A percentile compares a stretch with the other conserved stretches of the same genome.
Evolutionary conservation across 2,329 filamentous ascomycete species (phyloP).

Genomic region (Talaromyces marneffei): DNA sequence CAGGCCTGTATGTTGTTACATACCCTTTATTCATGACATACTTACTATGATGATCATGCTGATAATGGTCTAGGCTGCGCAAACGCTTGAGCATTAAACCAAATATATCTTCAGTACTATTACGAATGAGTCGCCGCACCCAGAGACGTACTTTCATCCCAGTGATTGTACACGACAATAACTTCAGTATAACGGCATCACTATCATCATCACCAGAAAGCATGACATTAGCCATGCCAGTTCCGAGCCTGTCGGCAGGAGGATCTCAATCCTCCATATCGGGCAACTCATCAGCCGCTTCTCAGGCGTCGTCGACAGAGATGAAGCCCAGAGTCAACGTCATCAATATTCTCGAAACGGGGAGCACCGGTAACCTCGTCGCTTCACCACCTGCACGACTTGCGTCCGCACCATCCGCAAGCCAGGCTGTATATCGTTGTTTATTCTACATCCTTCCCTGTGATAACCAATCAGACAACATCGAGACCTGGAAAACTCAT

Average conservation of each 20-base stretch:
- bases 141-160: slow-evolving; percentile 2
- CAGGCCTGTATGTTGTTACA: slow-evolving; percentile 1
- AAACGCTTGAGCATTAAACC: slow-evolving; percentile 5
- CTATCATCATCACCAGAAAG: neutral
- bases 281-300: slow-evolving; percentile 22
- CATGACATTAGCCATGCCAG: slow-evolving; percentile 11
- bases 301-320: neutral
- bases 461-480: slow-evolving; percentile 34
- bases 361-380: slow-evolving; percentile 28
- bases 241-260: slow-evolving; percentile 29
- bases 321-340: slow-evolving; percentile 25
- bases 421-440: slow-evolving; percentile 27
- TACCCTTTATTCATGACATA: neutral
- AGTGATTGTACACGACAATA: slow-evolving; percentile 7
- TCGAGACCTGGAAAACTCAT: slow-evolving; percentile 39
- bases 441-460: slow-evolving; percentile 44
- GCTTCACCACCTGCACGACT: slow-evolving; percentile 15
- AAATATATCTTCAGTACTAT: neutral
- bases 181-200: neutral
- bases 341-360: slow-evolving; percentile 24
- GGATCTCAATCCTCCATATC: slow-evolving; percentile 26
- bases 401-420: neutral
- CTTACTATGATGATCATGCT: neutral
- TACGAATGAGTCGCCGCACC: slow-evolving; percentile 9
- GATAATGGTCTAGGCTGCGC: neutral